Conservation (phyloP, 441 rosid genomes). For the Gossypium trilobum region DNA sequence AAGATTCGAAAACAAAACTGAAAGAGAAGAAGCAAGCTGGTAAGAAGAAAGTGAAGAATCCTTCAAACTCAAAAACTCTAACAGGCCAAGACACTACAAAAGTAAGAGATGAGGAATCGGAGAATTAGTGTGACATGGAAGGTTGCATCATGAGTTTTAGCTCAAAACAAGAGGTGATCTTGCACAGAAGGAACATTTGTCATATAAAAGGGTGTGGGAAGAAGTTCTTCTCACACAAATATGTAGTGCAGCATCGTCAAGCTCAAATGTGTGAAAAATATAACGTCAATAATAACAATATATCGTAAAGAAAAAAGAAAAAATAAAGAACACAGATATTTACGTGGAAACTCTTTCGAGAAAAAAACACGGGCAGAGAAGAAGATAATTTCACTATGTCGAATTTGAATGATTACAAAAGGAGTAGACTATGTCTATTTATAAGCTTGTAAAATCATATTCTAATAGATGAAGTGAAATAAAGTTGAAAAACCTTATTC, state of each 20-base stretch:
- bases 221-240: conserved; percentile 84
- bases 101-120: conserved; percentile 41
- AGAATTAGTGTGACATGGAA: conserved; percentile 70
- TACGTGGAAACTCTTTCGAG: no score
- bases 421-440: no score
- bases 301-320: no score
- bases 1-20: conserved; percentile 29
- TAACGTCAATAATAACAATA: no score
- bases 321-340: no score
- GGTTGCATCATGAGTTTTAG: conserved; percentile 85
- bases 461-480: no score
- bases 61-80: conserved; percentile 27
- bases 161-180: conserved; percentile 52
- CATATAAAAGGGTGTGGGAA: conserved; percentile 89
- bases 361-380: no score
- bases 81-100: conserved; percentile 26
- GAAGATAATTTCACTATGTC: no score
- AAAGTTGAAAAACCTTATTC: no score
- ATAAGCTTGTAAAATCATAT: no score
- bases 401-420: no score
- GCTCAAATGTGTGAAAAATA: conserved; percentile 33
- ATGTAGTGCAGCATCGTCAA: conserved; percentile 80
- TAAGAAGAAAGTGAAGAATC: conserved; percentile 33
- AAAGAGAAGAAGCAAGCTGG: conserved; percentile 38
- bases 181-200: conserved; percentile 76